These are phyloP conservation scores for Acer campestre DNA, from an alignment of 345 rosid genomes.

Conservation along the genomic window DNA sequence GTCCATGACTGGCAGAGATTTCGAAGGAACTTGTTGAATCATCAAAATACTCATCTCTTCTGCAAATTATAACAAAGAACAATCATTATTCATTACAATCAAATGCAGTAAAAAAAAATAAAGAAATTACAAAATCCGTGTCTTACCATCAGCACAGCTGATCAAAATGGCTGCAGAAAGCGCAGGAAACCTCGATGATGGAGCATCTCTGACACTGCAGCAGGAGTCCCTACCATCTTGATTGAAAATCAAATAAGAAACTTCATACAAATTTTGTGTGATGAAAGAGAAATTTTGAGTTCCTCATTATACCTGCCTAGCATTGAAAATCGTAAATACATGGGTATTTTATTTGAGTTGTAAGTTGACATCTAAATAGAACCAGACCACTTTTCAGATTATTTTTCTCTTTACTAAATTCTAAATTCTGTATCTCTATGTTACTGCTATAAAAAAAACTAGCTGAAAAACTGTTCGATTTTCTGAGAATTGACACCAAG, in stretches of 20 bases:
- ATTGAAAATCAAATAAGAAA: no score
- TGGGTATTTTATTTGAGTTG: no score
- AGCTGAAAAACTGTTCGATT: slow-evolving; percentile 31
- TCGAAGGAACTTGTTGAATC: slow-evolving; percentile 9
- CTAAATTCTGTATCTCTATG: slow-evolving; percentile 27
- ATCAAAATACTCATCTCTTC: neutral
- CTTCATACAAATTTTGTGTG: no score
- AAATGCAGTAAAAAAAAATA: neutral
- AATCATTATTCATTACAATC: neutral
- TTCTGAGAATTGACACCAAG: slow-evolving; percentile 29
- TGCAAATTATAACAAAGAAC: slow-evolving; percentile 6
- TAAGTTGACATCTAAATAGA: no score
- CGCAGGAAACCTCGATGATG: neutral
- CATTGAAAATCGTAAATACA: no score
- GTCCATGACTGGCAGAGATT: slow-evolving; percentile 8
- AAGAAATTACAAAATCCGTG: no score
- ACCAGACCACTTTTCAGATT: no score
- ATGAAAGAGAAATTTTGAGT: no score
- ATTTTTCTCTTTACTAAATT: slow-evolving; percentile 4
- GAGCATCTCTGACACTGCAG: neutral
- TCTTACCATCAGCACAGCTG: no score
- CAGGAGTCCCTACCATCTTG: no score
- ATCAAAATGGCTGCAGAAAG: neutral
- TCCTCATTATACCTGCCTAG: no score
- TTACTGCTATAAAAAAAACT: slow-evolving; percentile 35